phyloP scores from a whole-genome alignment of 2,329 filamentous ascomycete species.

The Pseudonectria foliicola region DNA sequence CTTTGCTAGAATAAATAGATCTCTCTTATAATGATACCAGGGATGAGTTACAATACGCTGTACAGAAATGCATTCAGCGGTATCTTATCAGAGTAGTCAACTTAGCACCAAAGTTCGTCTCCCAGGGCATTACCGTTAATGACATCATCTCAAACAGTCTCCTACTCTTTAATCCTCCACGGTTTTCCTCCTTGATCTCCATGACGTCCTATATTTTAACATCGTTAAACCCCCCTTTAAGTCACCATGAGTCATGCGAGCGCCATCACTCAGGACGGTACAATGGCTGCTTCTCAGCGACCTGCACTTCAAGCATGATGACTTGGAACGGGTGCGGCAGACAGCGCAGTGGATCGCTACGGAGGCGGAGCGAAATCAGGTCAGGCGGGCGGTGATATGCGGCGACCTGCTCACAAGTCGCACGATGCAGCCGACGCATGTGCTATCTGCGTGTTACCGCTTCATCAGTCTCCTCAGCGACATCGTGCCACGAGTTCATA shows the following conservation, averaged over 20 bases:
- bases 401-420: conserved; percentile 17
- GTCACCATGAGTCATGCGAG: conserved; percentile 6
- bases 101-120: too few relatives aligned
- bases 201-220: neutral
- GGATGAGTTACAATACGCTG: too few relatives aligned
- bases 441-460: conserved; percentile 13
- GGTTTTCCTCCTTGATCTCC: too few relatives aligned
- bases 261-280: neutral
- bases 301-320: conserved; percentile 13
- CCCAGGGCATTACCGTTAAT: too few relatives aligned
- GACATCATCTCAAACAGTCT: too few relatives aligned
- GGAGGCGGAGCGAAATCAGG: conserved; percentile 8
- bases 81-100: too few relatives aligned
- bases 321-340: conserved; percentile 10
- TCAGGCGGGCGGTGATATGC: conserved; percentile 11
- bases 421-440: conserved; percentile 9
- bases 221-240: conserved; percentile 1
- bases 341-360: conserved; percentile 15
- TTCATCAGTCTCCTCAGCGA: conserved; percentile 13
- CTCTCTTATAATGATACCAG: too few relatives aligned
- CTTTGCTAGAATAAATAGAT: too few relatives aligned
- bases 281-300: conserved; percentile 17
- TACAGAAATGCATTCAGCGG: too few relatives aligned
- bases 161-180: conserved; percentile 1
- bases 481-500: conserved; percentile 10